Evolutionary conservation across 1,139 yeast genomes (phyloP), one percentile per base, ranked within the genome.

Genomic region (Zhuliangozyma blackwelliae): DNA sequence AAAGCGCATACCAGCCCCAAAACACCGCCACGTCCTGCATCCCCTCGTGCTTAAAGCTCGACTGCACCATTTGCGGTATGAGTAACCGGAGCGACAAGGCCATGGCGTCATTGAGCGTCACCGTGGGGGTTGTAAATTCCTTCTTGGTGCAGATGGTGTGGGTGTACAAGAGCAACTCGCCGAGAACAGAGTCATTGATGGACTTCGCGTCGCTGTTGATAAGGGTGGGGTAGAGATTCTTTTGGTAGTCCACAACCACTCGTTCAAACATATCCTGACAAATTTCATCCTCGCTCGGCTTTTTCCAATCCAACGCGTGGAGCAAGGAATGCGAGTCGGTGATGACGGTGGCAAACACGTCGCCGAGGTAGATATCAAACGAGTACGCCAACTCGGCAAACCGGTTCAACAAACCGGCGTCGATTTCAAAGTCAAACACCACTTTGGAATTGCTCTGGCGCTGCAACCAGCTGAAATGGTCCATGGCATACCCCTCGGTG

Each of bases 351-450:
- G 52, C 48, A 40, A 85, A 73, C 27, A 59, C 56, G 1, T 52
- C 54, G 9, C 59, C 57, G 26, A 80, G 59, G 37, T 81, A 77
- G 36, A 88, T 52, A 55, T 89, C 97, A 57, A 68, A 75, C 11
- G 89, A 77, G 31, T 65, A 51, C 1, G 81, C 68, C 45, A 85
- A 63, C 42, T 75, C 77, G 27, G 65, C 59, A n/a, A 77, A 51
- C 37, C 89, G 63, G 27, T 68, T 69, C 20, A 68, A 42, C 2
- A 60, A 57, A 2, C 33, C 27, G 21, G 40, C 29, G 4, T 46
- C 50, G n/a, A 52, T 41, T 21, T 38, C 38, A 40, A 32, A 46
- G n/a, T 49, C 52, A 32, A 44, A 38, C 7, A 44, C 46, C 6
- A 41, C 25, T 21, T 40, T 38, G 9, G 48, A 45, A 7, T 39